Percentiles rank a stretch among this genome's conserved stretches.
phyloP scores from a whole-genome alignment of 1,284 basidiomycete species.

The Rugosomyces carneus region DNA sequence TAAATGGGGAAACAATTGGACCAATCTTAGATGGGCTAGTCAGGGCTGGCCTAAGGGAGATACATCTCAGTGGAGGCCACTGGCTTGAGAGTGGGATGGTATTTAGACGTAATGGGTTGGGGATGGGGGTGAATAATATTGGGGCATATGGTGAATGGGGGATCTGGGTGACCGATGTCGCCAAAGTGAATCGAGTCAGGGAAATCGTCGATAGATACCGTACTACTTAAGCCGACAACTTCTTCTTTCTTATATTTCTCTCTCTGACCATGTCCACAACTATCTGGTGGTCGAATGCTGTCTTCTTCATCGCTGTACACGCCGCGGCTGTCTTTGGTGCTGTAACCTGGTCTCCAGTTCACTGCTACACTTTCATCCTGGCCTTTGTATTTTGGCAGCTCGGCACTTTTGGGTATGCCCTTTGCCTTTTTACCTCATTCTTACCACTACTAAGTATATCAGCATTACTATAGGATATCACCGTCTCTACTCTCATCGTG shows the following conservation, averaged over 20 bases:
- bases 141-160: constrained; percentile 54
- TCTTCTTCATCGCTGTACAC: constrained; percentile 64
- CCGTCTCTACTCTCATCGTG: constrained; percentile 68
- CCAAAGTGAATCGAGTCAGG: constrained; percentile 47
- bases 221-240: not conserved
- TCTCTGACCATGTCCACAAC: constrained; percentile 14
- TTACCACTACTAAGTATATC: not conserved
- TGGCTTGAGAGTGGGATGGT: constrained; percentile 52
- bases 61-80: constrained; percentile 66
- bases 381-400: constrained; percentile 61
- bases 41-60: constrained; percentile 51
- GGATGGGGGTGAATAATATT: constrained; percentile 48
- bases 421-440: not conserved
- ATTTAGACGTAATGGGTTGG: constrained; percentile 52
- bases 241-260: not conserved
- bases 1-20: constrained; percentile 49
- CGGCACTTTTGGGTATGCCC: constrained; percentile 59
- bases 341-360: constrained; percentile 45
- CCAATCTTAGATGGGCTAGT: constrained; percentile 43
- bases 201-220: constrained; percentile 33
- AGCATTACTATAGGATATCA: constrained; percentile 76
- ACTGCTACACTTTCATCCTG: constrained; percentile 43
- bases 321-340: constrained; percentile 52
- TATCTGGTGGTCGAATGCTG: constrained; percentile 66
- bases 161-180: constrained; percentile 56